Conservation (phyloP, 2,329 filamentous ascomycete genomes). For the Arachnomyces sp. region DNA sequence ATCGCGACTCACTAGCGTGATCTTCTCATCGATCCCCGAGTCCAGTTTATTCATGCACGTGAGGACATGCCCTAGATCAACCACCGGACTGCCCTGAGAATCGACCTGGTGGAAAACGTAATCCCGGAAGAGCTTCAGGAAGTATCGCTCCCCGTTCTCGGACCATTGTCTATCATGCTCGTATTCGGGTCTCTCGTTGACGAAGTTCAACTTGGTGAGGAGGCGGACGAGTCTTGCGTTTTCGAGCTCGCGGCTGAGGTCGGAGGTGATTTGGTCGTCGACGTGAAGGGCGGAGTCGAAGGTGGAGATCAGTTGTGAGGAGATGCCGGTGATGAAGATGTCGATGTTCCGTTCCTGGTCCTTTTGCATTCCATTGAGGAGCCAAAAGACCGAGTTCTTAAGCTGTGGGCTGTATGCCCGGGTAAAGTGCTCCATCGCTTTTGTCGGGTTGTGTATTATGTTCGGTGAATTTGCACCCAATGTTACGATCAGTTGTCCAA, state of each 20-base stretch:
- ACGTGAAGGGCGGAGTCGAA: conserved; percentile 74
- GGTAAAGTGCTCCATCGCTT: conserved; percentile 66
- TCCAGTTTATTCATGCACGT: conserved; percentile 86
- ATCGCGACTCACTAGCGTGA: conserved; percentile 79
- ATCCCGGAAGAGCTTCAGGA: conserved; percentile 89
- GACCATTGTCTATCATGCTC: conserved; percentile 73
- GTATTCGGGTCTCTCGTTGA: conserved; percentile 84
- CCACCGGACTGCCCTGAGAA: conserved; percentile 67
- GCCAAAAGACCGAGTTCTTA: conserved; percentile 71
- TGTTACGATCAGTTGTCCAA: conserved; percentile 76
- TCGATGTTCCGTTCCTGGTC: conserved; percentile 63
- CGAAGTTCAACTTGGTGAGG: conserved; percentile 70
- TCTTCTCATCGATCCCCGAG: conserved; percentile 75
- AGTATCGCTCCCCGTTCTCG: conserved; percentile 85
- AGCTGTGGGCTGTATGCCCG: conserved; percentile 70
- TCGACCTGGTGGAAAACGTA: conserved; percentile 97
- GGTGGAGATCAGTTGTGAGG: conserved; percentile 63
- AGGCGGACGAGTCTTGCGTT: conserved; percentile 79
- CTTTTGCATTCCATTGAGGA: conserved; percentile 58
- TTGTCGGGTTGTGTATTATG: conserved; percentile 54
- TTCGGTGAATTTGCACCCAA: conserved; percentile 62
- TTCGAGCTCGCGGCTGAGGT: conserved; percentile 73
- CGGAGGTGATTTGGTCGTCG: conserved; percentile 63
- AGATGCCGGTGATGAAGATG: conserved; percentile 68
- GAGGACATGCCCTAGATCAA: conserved; percentile 82